These are phyloP conservation scores for Vigna unguiculata DNA, from an alignment of 306 rosid genomes.

Conservation along the genomic window DNA sequence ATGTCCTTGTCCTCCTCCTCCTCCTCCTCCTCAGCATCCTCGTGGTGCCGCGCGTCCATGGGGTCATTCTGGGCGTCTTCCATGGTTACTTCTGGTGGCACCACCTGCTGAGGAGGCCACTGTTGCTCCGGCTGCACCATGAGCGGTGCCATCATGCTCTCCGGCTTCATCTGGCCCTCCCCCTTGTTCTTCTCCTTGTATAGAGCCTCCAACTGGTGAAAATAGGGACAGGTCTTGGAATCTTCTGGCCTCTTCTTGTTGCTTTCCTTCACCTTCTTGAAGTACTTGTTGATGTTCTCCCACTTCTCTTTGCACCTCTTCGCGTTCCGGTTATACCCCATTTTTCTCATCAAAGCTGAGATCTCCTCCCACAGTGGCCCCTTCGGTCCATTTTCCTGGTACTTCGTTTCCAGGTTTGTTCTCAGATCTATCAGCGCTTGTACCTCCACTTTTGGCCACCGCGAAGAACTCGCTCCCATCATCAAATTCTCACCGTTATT, in stretches of 20 bases:
- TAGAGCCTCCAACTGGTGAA: conserved; percentile 71
- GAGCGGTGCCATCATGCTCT: conserved; percentile 59
- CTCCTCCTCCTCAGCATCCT: conserved; percentile 35
- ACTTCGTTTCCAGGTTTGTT: conserved; percentile 65
- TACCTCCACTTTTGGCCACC: conserved; percentile 94
- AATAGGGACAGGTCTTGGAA: conserved; percentile 93
- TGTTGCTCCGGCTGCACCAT: conserved; percentile 98
- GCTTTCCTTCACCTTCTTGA: conserved; percentile 95
- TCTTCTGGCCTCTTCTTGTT: conserved; percentile 86
- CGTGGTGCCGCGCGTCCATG: conserved; percentile 31
- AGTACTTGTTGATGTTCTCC: conserved; percentile 99
- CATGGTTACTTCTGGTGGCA: conserved; percentile 38
- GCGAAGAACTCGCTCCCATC: conserved; percentile 54
- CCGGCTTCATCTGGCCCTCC: conserved; percentile 42
- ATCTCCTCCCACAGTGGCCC: conserved; percentile 97
- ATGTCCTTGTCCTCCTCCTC: conserved; percentile 38
- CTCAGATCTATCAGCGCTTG: conserved; percentile 72
- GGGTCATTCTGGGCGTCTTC: conserved; percentile 47
- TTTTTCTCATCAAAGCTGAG: conserved; percentile 66
- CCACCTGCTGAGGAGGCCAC: conserved; percentile 72
- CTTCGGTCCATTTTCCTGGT: conserved; percentile 83
- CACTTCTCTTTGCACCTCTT: conserved; percentile 98
- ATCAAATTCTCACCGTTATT: conserved; percentile 46
- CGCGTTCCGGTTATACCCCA: conserved; percentile 75
- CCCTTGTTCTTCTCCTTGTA: conserved; percentile 66